phyloP scores from a whole-genome alignment of 208 protist genomes.

The Trypanosoma avium region DNA sequence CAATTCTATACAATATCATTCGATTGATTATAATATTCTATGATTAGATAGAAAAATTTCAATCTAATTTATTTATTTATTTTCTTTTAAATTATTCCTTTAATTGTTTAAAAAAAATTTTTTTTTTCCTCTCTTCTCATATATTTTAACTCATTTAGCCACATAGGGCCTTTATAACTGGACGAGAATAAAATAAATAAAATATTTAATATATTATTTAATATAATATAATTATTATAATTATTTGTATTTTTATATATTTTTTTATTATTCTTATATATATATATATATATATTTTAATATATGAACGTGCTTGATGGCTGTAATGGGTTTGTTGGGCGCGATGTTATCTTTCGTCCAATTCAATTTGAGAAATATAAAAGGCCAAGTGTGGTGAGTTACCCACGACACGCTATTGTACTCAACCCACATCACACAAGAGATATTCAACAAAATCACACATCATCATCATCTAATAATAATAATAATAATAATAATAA shows the following conservation, averaged over 20 bases:
- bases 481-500: not conserved
- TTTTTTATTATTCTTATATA: not conserved
- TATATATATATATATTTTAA: conserved; percentile 1
- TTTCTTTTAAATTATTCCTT: too few species aligned
- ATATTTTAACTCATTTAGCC: too few species aligned
- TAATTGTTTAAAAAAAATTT: too few species aligned
- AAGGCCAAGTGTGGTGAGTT: conserved; percentile 77
- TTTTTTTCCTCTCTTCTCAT: too few species aligned
- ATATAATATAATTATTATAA: too few species aligned
- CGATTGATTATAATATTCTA: too few species aligned
- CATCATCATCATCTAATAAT: not conserved
- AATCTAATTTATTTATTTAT: too few species aligned
- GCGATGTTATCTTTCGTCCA: conserved; percentile 61
- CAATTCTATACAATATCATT: too few species aligned
- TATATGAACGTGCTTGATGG: conserved; percentile 54
- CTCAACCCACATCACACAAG: conserved; percentile 84
- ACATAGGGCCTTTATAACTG: too few species aligned
- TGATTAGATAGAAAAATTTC: too few species aligned
- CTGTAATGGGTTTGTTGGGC: conserved; percentile 50
- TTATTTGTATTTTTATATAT: not conserved
- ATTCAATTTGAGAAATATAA: conserved; percentile 87
- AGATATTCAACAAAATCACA: conserved; percentile 27
- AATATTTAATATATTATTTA: too few species aligned
- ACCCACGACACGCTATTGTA: conserved; percentile 86
- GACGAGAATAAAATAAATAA: too few species aligned